Percentiles rank a stretch among this genome's conserved stretches.
These are phyloP conservation scores for Haplosporangium sp. DNA, from an alignment of 371 early-diverging fungal species.

Conservation along the genomic window DNA sequence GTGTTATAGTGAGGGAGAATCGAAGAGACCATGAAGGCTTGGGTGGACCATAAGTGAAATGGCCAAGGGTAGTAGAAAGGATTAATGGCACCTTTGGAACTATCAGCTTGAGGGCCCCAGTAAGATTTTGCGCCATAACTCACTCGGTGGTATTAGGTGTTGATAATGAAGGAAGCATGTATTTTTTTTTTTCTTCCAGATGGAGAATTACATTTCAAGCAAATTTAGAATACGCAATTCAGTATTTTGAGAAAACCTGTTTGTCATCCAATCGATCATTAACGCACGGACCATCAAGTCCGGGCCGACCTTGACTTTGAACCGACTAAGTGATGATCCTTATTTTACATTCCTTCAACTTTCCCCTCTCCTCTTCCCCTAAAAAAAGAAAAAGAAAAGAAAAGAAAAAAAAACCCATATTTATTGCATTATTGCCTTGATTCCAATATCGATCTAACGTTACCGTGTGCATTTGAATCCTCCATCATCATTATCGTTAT, in stretches of 20 bases:
- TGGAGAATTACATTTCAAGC: neutral
- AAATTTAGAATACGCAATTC: neutral
- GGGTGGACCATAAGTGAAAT: constrained; percentile 40
- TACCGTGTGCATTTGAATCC: no score
- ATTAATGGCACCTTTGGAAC: constrained; percentile 42
- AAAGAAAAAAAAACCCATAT: no score
- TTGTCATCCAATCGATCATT: neutral
- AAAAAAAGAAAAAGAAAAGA: no score
- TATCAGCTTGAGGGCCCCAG: constrained; percentile 13
- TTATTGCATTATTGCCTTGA: no score
- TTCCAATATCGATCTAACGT: no score
- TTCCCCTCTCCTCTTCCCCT: no score
- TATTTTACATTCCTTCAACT: no score
- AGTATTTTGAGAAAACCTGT: neutral
- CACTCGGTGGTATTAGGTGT: neutral
- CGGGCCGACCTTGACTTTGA: no score
- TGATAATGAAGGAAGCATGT: neutral
- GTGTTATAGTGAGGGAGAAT: constrained; percentile 28
- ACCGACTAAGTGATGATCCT: no score
- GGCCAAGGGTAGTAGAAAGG: constrained; percentile 25
- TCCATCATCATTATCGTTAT: no score
- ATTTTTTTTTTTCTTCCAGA: neutral
- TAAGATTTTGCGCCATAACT: constrained; percentile 15
- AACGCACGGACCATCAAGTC: neutral
- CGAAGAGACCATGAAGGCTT: constrained; percentile 42